Evolutionary conservation across 108 stramenopile species (phyloP), one percentile per base, ranked within the genome.

Genomic region (Fragilaria crotonensis): DNA sequence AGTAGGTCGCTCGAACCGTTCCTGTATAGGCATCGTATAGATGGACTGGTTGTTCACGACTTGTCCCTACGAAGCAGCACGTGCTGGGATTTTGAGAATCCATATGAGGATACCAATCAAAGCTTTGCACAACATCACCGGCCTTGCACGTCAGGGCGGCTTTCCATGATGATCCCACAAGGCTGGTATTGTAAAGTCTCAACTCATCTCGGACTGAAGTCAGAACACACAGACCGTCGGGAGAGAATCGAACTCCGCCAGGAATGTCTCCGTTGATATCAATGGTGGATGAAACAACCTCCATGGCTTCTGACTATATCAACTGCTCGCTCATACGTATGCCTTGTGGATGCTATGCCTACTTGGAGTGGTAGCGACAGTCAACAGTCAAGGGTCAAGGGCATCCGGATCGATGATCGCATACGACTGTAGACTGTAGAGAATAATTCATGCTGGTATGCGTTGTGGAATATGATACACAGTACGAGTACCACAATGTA

Each of bases 81-180:
- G 82, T 57, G 19, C 64, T 48, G 22, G 82, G 78, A 33, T 84
- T 65, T 4, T 59, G 49, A 0, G 87, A 88, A 17, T 72, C 62
- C 84, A 92, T 88, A 33, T 62, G 72, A 1, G 90, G 90, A 66
- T 88, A 92, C 86, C 86, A 92, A 20, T 60, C 45, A 66, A 83
- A 92, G 25, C 75, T 73, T 11, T 84, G 76, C 20, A 87, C 78
- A 14, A 79, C 59, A 28, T 87, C 90, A 21, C 84, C 84, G 11
- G 59, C 71, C 46, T 75, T 54, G 44, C 70, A 73, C n/a, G 64
- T 60, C 21, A 92, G 47, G 0, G 64, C 75, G 27, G 85, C 63
- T 20, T 72, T 72, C 90, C 90, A 92, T 25, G 27, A 14, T 48
- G 19, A n/a, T 22, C 45, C 50, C 26, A 30, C 25, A 18, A 3